Percentiles rank a stretch among this genome's conserved stretches.
These are phyloP conservation scores for Acrocalymma vagum DNA, from an alignment of 2,329 filamentous ascomycete genomes.

Conservation along the genomic window DNA sequence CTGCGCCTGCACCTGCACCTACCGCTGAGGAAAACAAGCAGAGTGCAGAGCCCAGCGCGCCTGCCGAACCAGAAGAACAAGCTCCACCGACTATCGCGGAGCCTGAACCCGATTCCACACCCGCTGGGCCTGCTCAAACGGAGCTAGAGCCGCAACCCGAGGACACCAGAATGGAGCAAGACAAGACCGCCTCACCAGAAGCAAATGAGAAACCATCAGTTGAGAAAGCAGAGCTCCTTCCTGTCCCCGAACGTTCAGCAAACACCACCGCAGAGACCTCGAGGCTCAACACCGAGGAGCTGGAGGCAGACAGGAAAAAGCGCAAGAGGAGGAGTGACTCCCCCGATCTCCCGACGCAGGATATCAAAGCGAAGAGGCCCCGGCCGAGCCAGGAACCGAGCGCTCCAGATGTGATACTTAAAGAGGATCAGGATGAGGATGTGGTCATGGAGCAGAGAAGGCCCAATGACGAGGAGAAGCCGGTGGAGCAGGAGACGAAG, in stretches of 20 bases:
- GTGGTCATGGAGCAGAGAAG: conserved; percentile 37
- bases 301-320: conserved; percentile 49
- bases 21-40: too few relatives aligned
- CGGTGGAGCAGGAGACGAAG: conserved; percentile 9
- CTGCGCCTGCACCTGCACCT: too few relatives aligned
- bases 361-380: conserved; percentile 54
- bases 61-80: too few relatives aligned
- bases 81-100: too few relatives aligned
- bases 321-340: conserved; percentile 52
- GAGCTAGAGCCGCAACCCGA: conserved; percentile 22
- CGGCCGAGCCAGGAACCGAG: conserved; percentile 47
- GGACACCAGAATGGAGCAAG: conserved; percentile 19
- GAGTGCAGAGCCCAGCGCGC: too few relatives aligned
- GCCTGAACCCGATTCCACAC: conserved; percentile 2
- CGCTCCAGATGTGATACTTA: conserved; percentile 35
- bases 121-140: conserved; percentile 18
- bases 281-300: conserved; percentile 45
- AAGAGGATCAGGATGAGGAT: conserved; percentile 39
- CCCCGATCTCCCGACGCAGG: conserved; percentile 43
- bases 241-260: conserved; percentile 30
- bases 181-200: conserved; percentile 27
- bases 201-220: conserved; percentile 39
- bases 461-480: conserved; percentile 26
- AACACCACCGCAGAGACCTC: conserved; percentile 37
- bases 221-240: conserved; percentile 37